phyloP scores from a whole-genome alignment of 768 basidiomycete species.

The Tricholoma matsutake region DNA sequence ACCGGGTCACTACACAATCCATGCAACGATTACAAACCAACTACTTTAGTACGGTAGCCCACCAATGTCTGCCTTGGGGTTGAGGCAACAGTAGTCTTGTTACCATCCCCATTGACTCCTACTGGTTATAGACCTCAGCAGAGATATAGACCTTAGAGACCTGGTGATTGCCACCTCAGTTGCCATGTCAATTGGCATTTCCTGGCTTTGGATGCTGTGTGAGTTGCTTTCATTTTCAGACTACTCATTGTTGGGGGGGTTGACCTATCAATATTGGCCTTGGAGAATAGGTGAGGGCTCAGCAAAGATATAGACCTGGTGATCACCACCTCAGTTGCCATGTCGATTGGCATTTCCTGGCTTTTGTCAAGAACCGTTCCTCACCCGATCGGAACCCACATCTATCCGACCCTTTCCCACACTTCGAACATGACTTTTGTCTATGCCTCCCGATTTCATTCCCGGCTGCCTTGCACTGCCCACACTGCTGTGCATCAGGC shows the following conservation, averaged over 20 bases:
- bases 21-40: too few relatives aligned
- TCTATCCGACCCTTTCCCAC: too few relatives aligned
- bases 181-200: background rate
- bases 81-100: background rate
- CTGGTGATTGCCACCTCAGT: background rate
- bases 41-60: too few relatives aligned
- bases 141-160: background rate
- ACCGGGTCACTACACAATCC: too few relatives aligned
- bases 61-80: too few relatives aligned
- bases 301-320: background rate
- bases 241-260: background rate
- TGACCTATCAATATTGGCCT: background rate
- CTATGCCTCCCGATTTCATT: too few relatives aligned
- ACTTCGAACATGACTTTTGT: too few relatives aligned
- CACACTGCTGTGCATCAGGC: too few relatives aligned
- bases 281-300: too few relatives aligned
- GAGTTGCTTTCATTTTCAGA: background rate
- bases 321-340: background rate
- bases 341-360: background rate
- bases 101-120: background rate
- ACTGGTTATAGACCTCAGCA: background rate
- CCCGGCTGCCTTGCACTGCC: too few relatives aligned
- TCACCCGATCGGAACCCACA: too few relatives aligned
- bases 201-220: background rate
- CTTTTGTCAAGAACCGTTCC: too few relatives aligned